Conservation (phyloP, 1,139 yeast genomes). For the Zhuliangozyma parablackwelliae region DNA sequence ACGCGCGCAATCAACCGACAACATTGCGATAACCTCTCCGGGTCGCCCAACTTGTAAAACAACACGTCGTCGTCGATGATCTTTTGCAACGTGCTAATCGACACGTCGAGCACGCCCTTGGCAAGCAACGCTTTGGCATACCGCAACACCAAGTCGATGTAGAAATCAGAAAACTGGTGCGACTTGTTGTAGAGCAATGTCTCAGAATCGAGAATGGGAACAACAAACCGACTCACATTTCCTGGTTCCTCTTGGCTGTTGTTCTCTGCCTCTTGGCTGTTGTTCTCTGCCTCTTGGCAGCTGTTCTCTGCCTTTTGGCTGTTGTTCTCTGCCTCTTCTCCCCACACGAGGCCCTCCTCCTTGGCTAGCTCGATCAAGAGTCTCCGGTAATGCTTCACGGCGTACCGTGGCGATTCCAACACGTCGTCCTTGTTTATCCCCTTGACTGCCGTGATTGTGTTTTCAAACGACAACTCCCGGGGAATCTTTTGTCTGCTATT, state of each 20-base stretch:
- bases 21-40: conserved; percentile 41
- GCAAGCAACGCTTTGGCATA: conserved; percentile 42
- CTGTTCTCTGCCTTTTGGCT: too few relatives aligned
- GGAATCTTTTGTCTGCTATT: conserved; percentile 39
- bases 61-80: conserved; percentile 36
- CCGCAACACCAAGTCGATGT: conserved; percentile 41
- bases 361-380: conserved; percentile 34
- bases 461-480: conserved; percentile 28
- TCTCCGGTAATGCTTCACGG: conserved; percentile 43
- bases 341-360: conserved; percentile 21
- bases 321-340: conserved; percentile 13
- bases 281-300: too few relatives aligned
- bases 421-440: conserved; percentile 47
- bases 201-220: conserved; percentile 32
- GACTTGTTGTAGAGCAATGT: conserved; percentile 30
- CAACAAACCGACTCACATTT: conserved; percentile 14
- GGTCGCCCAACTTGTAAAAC: conserved; percentile 40
- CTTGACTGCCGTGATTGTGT: conserved; percentile 38
- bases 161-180: conserved; percentile 36
- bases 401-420: conserved; percentile 37
- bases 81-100: conserved; percentile 25
- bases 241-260: too few relatives aligned
- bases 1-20: conserved; percentile 35
- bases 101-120: conserved; percentile 33
- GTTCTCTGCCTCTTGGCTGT: too few relatives aligned